phyloP scores from a whole-genome alignment of 179 eudicot genomes.

The Dionaea muscipula region DNA sequence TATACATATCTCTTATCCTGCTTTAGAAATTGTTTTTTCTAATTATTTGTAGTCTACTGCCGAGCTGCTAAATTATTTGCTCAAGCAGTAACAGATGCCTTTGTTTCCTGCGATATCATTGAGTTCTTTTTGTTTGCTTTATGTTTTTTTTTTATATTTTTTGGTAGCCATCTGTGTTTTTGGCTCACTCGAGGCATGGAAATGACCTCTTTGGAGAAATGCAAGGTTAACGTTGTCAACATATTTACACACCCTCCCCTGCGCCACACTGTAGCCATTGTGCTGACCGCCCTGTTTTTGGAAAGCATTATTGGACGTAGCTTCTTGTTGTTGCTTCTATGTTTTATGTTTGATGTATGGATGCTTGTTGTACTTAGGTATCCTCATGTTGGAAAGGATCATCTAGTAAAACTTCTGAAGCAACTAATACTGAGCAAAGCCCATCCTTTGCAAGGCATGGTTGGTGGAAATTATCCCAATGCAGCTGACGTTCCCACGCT shows the following conservation, averaged over 20 bases:
- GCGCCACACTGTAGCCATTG: too few relatives aligned
- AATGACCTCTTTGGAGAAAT: too few relatives aligned
- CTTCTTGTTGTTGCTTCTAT: background rate
- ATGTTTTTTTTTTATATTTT: background rate
- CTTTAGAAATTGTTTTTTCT: background rate
- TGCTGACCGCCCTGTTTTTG: too few relatives aligned
- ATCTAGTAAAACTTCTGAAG: constrained; percentile 78
- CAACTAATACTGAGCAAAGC: constrained; percentile 43
- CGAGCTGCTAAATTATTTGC: background rate
- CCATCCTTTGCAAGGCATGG: constrained; percentile 28
- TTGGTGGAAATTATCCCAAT: constrained; percentile 38
- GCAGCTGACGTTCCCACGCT: constrained; percentile 90
- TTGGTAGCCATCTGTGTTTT: too few relatives aligned
- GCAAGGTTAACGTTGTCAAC: too few relatives aligned
- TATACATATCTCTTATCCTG: constrained; percentile 18
- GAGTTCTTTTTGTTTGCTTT: background rate
- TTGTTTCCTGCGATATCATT: background rate
- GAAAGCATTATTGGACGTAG: background rate
- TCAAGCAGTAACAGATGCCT: background rate
- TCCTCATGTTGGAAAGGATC: constrained; percentile 69
- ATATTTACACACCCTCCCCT: too few relatives aligned
- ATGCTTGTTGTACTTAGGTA: constrained; percentile 31
- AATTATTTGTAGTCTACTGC: background rate
- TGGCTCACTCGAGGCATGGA: too few relatives aligned
- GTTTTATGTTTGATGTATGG: constrained; percentile 4